Evolutionary conservation across 202 grass and related monocot species (phyloP), one percentile per base, ranked within the genome.

Genomic region (Dendrocalamus latiflorus): DNA sequence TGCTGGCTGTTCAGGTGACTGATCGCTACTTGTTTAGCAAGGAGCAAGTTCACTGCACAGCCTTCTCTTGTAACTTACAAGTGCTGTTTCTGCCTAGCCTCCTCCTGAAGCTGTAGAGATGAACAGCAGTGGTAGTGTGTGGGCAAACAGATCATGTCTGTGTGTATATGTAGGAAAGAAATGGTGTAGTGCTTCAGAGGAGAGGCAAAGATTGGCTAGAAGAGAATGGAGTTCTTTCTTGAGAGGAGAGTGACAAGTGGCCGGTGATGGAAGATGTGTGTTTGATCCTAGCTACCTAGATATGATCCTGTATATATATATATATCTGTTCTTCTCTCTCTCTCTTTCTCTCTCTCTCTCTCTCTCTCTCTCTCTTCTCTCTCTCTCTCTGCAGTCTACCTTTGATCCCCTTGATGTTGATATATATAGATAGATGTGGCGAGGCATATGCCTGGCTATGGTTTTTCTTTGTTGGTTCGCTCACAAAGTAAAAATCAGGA

Each of bases 331-430:
- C n/a, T n/a, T n/a, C n/a, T n/a, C n/a, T n/a, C n/a, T n/a, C n/a
- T n/a, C n/a, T n/a, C n/a, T n/a, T n/a, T n/a, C n/a, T n/a, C n/a
- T n/a, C n/a, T n/a, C n/a, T n/a, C n/a, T n/a, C n/a, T n/a, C n/a
- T n/a, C n/a, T n/a, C n/a, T n/a, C n/a, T n/a, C n/a, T 60, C 43
- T 58, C 26, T 42, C 26, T 42, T 54, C 47, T 76, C 65, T 56
- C 33, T 48, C 45, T 48, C 13, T 48, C n/a, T n/a, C n/a, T 48
- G 10, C 5, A 77, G 66, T 24, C 49, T 55, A 57, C 80, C 75
- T 90, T 69, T 79, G 84, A 87, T 84, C 69, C 80, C 59, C 56
- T n/a, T 87, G 84, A 90, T 44, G 80, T 68, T 45, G 83, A 90
- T 83, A 65, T 44, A 16, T 17, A 26, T 67, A 79, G 15, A 86